Evolutionary conservation across 139 green algal species (phyloP), one percentile per base, ranked within the genome.

Genomic region (Coelastrella sp.): DNA sequence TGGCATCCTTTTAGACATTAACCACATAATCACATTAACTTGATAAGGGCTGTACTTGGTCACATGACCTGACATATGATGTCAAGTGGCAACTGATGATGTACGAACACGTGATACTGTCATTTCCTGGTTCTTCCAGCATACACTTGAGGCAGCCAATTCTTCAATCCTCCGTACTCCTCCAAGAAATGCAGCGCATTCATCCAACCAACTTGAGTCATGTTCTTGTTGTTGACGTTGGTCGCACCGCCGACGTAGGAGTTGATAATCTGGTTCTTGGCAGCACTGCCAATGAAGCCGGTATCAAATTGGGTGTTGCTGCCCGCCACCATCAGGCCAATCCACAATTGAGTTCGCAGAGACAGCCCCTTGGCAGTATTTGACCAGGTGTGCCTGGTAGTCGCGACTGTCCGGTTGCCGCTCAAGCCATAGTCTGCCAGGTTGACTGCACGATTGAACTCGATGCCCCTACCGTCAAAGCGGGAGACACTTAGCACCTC

Each of bases 111-210:
- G 35, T 49, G 35, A 79, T 12, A 27, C 73, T 27, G 20, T 56
- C 12, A 85, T 57, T 27, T 61, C 57, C 35, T 85, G 56, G 6
- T 85, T 20, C 82, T 20, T 22, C 82, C 82, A 56, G 14, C 35
- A 35, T 88, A 88, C 49, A 81, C 25, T 66, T 88, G 84, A 12
- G 84, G 84, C 49, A 88, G 27, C 84, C 84, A 88, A 57, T 70
- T 80, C 14, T n/a, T 59, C 14, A 88, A 57, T 19, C n/a, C 63
- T 8, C 68, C 84, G 24, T 88, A 88, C 68, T 88, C 84, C 49
- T 88, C 65, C 49, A 87, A 14, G 15, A 35, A 85, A 60, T 76
- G 63, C 58, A 85, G 58, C 9, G 19, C 19, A 49, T 61, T 61
- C 80, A 72, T 59, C 15, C 22, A 59, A 74, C 80, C 80, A 56